Conservation (phyloP, 2,329 filamentous ascomycete species). For the Pyricularia sp. region DNA sequence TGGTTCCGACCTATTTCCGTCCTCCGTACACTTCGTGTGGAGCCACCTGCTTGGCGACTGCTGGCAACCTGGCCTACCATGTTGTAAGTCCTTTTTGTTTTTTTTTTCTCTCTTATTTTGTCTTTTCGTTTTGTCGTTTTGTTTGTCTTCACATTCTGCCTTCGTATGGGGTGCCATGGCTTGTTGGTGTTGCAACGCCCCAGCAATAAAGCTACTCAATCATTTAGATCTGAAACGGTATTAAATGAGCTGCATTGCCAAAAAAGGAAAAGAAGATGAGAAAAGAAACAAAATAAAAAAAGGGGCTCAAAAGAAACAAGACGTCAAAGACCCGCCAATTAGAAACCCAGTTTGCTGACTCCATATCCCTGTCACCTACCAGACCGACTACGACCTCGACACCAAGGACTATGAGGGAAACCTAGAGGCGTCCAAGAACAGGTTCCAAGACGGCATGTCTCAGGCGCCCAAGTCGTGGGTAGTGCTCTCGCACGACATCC, state of each 20-base stretch:
- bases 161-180: not conserved
- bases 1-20: conserved; percentile 29
- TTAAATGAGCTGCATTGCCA: not conserved
- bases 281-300: not conserved
- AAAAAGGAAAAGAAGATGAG: not conserved
- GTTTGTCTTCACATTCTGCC: too few species aligned
- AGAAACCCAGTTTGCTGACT: not conserved
- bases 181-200: not conserved
- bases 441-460: conserved; percentile 10
- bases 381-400: conserved; percentile 18
- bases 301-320: not conserved
- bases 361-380: not conserved
- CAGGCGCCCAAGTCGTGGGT: conserved; percentile 13
- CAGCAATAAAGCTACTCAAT: not conserved
- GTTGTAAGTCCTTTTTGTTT: conserved; percentile 9
- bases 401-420: conserved; percentile 17
- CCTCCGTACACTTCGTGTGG: conserved; percentile 21
- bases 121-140: not conserved
- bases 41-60: conserved; percentile 11
- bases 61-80: conserved; percentile 20
- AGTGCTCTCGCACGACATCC: conserved; percentile 28
- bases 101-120: not conserved
- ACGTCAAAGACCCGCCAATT: not conserved
- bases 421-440: conserved; percentile 13
- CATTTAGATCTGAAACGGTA: not conserved